Evolutionary conservation across 2,329 filamentous ascomycete genomes (phyloP).

Genomic region (Venturia carpophila): DNA sequence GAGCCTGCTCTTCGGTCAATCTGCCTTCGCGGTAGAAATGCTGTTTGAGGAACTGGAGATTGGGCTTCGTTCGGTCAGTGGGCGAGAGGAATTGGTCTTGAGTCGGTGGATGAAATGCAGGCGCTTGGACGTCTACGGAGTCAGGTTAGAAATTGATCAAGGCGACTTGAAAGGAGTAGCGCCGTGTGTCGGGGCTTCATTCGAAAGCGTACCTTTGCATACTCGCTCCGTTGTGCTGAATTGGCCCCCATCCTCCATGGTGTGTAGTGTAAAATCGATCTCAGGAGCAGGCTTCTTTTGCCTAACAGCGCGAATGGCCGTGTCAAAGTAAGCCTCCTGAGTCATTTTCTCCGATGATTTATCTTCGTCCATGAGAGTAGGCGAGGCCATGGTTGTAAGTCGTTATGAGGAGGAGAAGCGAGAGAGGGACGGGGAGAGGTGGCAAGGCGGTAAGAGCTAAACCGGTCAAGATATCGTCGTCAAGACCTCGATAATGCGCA

Average conservation of each 20-base stretch:
- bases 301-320: conserved; percentile 82
- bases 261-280: conserved; percentile 97
- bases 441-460: conserved; percentile 11
- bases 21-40: conserved; percentile 97
- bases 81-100: conserved; percentile 93
- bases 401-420: not conserved
- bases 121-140: conserved; percentile 82
- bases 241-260: conserved; percentile 93
- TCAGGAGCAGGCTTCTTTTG: conserved; percentile 94
- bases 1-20: conserved; percentile 90
- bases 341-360: conserved; percentile 21
- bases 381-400: not conserved
- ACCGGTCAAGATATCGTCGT: conserved; percentile 5
- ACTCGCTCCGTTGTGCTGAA: conserved; percentile 94
- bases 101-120: conserved; percentile 83
- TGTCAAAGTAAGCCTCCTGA: conserved; percentile 56
- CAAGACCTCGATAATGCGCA: not conserved
- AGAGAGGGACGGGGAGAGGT: not conserved
- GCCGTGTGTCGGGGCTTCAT: not conserved
- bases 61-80: conserved; percentile 76
- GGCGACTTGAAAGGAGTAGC: not conserved
- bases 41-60: conserved; percentile 91
- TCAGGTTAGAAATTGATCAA: not conserved
- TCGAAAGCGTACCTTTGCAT: conserved; percentile 71
- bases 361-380: conserved; percentile 17